Base-by-base conservation (phyloP, 2,329 filamentous ascomycete genomes). In the Chaetothyriales sp. region DNA sequence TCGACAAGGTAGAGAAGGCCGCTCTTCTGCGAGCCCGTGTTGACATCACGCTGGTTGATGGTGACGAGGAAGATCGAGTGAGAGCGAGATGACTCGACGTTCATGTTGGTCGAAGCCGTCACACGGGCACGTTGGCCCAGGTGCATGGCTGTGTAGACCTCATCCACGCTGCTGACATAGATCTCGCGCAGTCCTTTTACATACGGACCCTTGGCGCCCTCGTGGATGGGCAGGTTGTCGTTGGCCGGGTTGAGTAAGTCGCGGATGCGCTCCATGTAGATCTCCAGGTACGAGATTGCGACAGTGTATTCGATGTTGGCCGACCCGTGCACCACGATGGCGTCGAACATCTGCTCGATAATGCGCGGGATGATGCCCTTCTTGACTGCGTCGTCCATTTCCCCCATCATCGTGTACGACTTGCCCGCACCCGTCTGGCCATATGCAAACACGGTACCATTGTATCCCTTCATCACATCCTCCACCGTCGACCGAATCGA, bases 81-180 rank as follows among this genome's bases (percentile, higher is more conserved):
- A 52, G 92, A 96, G 60, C 92, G 86, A 46, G 92, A 96, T 1
- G 92, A 96, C 66, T 96, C 92, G 67, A 92, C 84, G 70, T 98
- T 98, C 92, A 96, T 96, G 73, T 96, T 96, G 51, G 92, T 98
- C 45, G 90, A 85, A 28, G 92, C 86, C 26, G 95, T 89, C n/a
- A 86, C 86, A 68, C 92, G 78, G 53, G 89, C 83, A 58, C 83
- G 79, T 63, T 89, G 90, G 72, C 92, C 92, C 64, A 89, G 81
- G 67, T 90, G 81, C 83, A 98, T 90, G 51, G 96, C 88, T 66
- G 95, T 87, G 67, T 93, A 96, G 25, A 98, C 92, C 66, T 96
- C 92, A 60, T 88, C 84, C 4, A 95, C 88, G 63, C 86, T 93
- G 26, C 87, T 92, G 46, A 96, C 90, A 65, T 98, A 96, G 50